Conservation (phyloP, 768 basidiomycete species). For the Boletus bicolor region DNA sequence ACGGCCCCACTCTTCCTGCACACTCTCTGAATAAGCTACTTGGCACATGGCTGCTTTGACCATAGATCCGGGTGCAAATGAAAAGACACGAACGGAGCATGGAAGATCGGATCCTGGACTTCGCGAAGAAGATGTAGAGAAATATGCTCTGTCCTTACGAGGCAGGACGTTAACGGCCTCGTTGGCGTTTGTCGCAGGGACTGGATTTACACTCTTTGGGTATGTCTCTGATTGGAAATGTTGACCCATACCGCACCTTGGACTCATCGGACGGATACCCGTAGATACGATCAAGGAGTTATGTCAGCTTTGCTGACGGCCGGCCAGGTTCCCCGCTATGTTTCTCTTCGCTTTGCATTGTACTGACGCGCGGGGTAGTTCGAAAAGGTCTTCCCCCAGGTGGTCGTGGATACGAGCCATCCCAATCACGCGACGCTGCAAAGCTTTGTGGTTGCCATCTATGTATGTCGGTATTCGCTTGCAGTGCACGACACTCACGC, state of each 20-base stretch:
- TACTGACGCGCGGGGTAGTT: slow-evolving; percentile 38
- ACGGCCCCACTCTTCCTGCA: neutral
- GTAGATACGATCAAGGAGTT: slow-evolving; percentile 66
- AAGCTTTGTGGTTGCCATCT: slow-evolving; percentile 58
- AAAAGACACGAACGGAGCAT: slow-evolving; percentile 4
- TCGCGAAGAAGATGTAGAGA: slow-evolving; percentile 11
- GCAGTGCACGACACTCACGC: neutral
- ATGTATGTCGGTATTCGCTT: slow-evolving; percentile 33
- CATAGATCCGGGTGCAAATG: slow-evolving; percentile 1
- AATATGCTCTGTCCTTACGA: slow-evolving; percentile 15
- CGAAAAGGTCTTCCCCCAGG: slow-evolving; percentile 55
- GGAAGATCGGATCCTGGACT: neutral
- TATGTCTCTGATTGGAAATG: slow-evolving; percentile 23
- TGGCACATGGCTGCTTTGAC: slow-evolving; percentile 6
- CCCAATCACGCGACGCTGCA: slow-evolving; percentile 51
- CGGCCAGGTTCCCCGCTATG: slow-evolving; percentile 35
- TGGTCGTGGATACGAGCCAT: slow-evolving; percentile 39
- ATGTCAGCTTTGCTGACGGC: slow-evolving; percentile 66
- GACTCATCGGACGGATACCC: neutral
- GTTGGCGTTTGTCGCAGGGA: slow-evolving; percentile 54
- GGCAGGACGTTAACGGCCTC: slow-evolving; percentile 45
- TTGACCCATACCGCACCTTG: neutral
- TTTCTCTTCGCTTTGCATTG: neutral
- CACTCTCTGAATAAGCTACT: neutral
- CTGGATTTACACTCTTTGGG: slow-evolving; percentile 64